A percentile compares a stretch with the other conserved stretches of the same genome.
These are phyloP conservation scores for Senecio squalidus DNA, from an alignment of 140 eudicot genomes.

Conservation along the genomic window DNA sequence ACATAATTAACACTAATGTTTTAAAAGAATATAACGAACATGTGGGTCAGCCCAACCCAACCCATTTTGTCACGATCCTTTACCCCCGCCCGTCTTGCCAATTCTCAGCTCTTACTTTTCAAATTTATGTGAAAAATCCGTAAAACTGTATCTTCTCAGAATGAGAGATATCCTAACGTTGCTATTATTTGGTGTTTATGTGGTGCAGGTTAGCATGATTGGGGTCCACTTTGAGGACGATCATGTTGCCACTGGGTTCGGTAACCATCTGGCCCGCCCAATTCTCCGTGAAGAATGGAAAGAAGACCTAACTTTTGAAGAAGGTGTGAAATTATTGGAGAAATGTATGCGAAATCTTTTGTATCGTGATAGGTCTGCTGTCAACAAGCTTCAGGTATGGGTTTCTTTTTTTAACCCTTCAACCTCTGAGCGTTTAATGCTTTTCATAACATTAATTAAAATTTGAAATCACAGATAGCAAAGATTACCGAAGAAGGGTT, in stretches of 20 bases:
- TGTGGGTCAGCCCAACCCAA: too few species aligned
- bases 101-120: neutral
- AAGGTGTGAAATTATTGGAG: slow-evolving; percentile 74
- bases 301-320: slow-evolving; percentile 65
- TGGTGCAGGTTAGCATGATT: slow-evolving; percentile 86
- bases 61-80: too few species aligned
- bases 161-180: neutral
- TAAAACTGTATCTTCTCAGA: neutral
- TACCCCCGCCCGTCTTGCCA: too few species aligned
- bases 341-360: slow-evolving; percentile 89
- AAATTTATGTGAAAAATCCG: neutral
- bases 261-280: slow-evolving; percentile 73
- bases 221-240: slow-evolving; percentile 81
- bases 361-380: too few species aligned
- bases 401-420: too few species aligned
- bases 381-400: too few species aligned
- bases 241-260: slow-evolving; percentile 84
- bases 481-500: too few species aligned
- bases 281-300: slow-evolving; percentile 85
- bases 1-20: too few species aligned
- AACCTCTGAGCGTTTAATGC: too few species aligned
- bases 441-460: neutral
- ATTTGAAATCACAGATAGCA: slow-evolving; percentile 35
- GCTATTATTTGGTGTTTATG: neutral
- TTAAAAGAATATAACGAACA: too few species aligned